Percentiles rank a stretch among this genome's conserved stretches.
phyloP scores from a whole-genome alignment of 139 green algal species.

The Chlamydomonas sphaeroides region DNA sequence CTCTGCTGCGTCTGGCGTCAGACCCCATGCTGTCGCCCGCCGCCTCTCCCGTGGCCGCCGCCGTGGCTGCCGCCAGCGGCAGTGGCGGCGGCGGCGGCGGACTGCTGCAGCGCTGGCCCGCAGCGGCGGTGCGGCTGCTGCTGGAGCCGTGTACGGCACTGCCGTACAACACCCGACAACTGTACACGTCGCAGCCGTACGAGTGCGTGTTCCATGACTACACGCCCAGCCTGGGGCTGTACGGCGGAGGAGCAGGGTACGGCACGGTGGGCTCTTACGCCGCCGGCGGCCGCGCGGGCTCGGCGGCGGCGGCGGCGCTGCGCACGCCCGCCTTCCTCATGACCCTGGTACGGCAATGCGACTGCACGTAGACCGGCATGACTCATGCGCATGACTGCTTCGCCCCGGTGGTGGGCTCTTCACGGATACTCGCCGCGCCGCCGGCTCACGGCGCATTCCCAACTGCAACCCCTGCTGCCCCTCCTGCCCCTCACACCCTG shows the following conservation, averaged over 20 bases:
- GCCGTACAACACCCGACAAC: slow-evolving; percentile 2
- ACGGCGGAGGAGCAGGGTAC: neutral
- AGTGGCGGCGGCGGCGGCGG: neutral
- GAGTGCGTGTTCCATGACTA: slow-evolving; percentile 41
- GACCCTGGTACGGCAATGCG: slow-evolving; percentile 4
- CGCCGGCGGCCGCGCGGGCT: neutral
- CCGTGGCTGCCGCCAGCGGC: neutral
- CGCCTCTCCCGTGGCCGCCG: neutral
- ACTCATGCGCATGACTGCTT: no score
- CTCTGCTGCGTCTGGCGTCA: slow-evolving; percentile 10
- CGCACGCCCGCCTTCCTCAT: slow-evolving; percentile 29
- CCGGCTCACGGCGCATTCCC: no score
- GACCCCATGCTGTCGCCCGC: neutral
- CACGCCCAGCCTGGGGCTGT: slow-evolving; percentile 25
- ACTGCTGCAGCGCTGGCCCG: slow-evolving; percentile 14
- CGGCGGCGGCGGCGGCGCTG: slow-evolving; percentile 18
- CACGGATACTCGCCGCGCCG: no score
- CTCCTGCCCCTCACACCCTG: no score
- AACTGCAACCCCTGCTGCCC: no score
- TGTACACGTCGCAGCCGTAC: slow-evolving; percentile 18
- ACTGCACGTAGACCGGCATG: no score
- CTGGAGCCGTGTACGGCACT: slow-evolving; percentile 18
- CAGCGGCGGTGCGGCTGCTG: neutral
- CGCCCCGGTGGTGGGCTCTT: no score
- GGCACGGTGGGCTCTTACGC: no score